Base-by-base conservation (phyloP, 208 protist species). In the Strigomonas culicis region DNA sequence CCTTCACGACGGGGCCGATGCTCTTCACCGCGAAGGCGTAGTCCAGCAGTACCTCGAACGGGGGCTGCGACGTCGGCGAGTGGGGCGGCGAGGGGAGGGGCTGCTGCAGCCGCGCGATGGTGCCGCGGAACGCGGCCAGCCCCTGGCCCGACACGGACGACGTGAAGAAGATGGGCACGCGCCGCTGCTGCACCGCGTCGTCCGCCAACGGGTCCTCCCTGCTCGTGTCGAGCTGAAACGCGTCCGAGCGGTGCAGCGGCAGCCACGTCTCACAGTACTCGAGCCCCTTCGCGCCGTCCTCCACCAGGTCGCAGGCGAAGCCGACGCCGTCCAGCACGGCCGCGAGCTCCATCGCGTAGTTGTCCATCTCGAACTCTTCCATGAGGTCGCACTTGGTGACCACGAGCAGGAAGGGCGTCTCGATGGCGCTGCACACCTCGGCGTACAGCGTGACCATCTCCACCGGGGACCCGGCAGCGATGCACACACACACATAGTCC, bases 311-410 rank as follows among this genome's bases (percentile, higher is more conserved):
- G 56, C 74, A 77, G 58, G 32, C 62, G 44, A 74, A 88, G 1
- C 77, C 77, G 25, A 79, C 51, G 41, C 60, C 55, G 25, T 75
- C 59, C 27, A 94, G 70, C 50, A 70, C 72, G 1, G 72, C 80
- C 19, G 75, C 60, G 47, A 98, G 66, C 27, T 98, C 84, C 49
- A 95, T 77, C 58, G 97, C 4, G 39, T 96, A 96, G 32, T 82
- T 69, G 44, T 97, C 92, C 15, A 98, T 59, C 59, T 98, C 90
- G 70, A 97, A 93, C 31, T 98, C 93, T 25, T 93, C 72, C 15
- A 92, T 72, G 32, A 86, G 83, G 73, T 99, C 98, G 50, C 93
- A 72, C 75, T 98, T 98, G 1, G 97, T 99, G 6, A 99, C 66
- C 31, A 97, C 89, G 30, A 98, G 68, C 57, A 94, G 86, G 17